Base-by-base conservation (phyloP, 371 early-diverging fungal genomes). In the Rhizoclosmatium hyalinum region DNA sequence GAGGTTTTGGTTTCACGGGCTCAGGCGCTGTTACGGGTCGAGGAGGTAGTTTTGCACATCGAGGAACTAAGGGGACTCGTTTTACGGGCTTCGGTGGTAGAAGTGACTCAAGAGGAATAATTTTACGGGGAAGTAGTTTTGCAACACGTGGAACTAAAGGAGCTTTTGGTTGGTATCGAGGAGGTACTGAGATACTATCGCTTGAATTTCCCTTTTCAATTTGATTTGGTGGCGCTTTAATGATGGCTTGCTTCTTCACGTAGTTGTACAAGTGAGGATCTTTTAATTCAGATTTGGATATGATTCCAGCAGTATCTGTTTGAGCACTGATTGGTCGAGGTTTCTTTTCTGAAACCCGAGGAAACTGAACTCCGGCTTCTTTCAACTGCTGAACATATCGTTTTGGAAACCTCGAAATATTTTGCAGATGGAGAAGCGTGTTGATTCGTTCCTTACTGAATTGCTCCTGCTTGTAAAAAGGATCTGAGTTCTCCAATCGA, bases 71-170 rank as follows among this genome's bases (percentile, higher is more conserved):
- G 14, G 32, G 64, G 6, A 67, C 54, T 6, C 21, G n/a, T 47
- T 53, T 55, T 24, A n/a, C 24, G 4, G 62, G 68, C 21, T 75
- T 75, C 3, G 63, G 65, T 19, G 73, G 73, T 8, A 14, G 24
- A 6, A 39, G 19, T 3, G 24, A 12, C 21, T 41, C 21, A 3
- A 46, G 12, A 21, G 60, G 43, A 50, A 60, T 68, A 44, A 58
- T 10, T 56, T 60, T 19, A 60, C 62, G 19, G 58, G 69, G 55
- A 8, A 68, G 68, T 12, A 75, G 69, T 17, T 19, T 56, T 12
- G 75, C 75, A 4, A 75, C 75, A 14, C 75, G 43, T 24, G 75
- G 75, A 47, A 75, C 69, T 3, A 75, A 68, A 14, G 75, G 75
- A 10, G 10, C 68, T 42, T 60, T 68, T 6, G 58, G 5, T n/a